Base-by-base conservation (phyloP, 805 yeast genomes). In the Dipodascus albidus region DNA sequence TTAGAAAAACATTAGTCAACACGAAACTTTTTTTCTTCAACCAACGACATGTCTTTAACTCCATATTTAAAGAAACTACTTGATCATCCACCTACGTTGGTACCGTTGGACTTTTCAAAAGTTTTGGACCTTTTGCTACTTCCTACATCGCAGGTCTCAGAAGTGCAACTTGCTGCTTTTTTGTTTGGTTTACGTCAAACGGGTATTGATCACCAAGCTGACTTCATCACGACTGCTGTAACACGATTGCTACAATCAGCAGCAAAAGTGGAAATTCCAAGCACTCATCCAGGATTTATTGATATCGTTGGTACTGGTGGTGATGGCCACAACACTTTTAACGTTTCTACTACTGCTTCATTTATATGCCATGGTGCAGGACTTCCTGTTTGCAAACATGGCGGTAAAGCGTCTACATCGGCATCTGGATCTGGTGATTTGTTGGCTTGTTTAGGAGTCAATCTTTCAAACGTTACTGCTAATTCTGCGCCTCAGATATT, bases 231-330 rank as follows among this genome's bases (percentile, higher is more conserved):
- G 2, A 83, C 87, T 6, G 96, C 97, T 0, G 96, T 88, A 0
- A 71, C 73, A 20, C 81, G 93, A 1, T 78, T 91, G 23, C 70
- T 86, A 56, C 79, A 80, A 60, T 78, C 76, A 42, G 67, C 71
- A 20, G 53, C 53, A 23, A 55, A 56, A 23, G 53, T 69, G 23
- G 64, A 61, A 49, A 42, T 8, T 3, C 22, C 55, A 14, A 47
- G 38, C 9, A 49, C 57, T 2, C 52, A 53, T 31, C 54, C 70
- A 1, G 85, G 85, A 0, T 84, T 77, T 59, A 74, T 84, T 3
- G 99, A 93, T 67, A 87, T 93, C 27, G 99, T 93, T 3, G 99
- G 99, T 1, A 93, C 99, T 0, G 99, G 99, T 23, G 99, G 99
- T 15, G 99, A 93, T 65, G 96, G 96, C 1, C 96, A 93, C 64